A percentile compares a stretch with the other conserved stretches of the same genome.
Evolutionary conservation across 371 early-diverging fungal genomes (phyloP).

Genomic region (Actinomortierella ambigua): DNA sequence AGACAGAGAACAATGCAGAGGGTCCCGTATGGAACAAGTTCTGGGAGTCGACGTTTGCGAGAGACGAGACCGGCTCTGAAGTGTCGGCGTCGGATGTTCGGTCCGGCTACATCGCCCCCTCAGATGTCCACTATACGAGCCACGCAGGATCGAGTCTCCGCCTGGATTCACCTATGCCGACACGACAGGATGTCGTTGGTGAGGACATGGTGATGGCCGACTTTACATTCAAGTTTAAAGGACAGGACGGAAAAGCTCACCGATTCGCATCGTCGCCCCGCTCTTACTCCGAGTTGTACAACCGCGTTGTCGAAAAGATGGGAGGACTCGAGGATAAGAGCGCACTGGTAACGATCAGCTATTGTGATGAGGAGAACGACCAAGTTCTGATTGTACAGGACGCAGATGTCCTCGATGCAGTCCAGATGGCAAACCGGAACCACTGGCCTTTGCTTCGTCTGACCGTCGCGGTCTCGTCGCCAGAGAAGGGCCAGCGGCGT

Average conservation of each 20-base stretch:
- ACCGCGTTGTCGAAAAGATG: conserved; percentile 58
- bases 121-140: conserved; percentile 38
- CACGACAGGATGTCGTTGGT: conserved; percentile 46
- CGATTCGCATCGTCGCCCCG: conserved; percentile 68
- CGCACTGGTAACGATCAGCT: conserved; percentile 55
- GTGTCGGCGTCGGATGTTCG: conserved; percentile 50
- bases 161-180: conserved; percentile 46
- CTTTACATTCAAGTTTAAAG: conserved; percentile 84
- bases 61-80: conserved; percentile 57
- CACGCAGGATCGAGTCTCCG: conserved; percentile 21
- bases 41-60: conserved; percentile 52
- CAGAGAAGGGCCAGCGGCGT: neutral
- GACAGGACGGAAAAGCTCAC: conserved; percentile 67
- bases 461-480: conserved; percentile 25
- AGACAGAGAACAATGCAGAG: conserved; percentile 38
- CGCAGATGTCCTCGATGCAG: conserved; percentile 76
- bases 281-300: conserved; percentile 54
- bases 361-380: conserved; percentile 85
- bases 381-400: conserved; percentile 66
- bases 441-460: conserved; percentile 37
- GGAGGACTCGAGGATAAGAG: conserved; percentile 52
- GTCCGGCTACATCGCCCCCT: conserved; percentile 32
- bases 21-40: conserved; percentile 62
- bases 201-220: conserved; percentile 48
- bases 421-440: conserved; percentile 70